phyloP scores from a whole-genome alignment of 805 yeast species.

The Yueomyces sp. region DNA sequence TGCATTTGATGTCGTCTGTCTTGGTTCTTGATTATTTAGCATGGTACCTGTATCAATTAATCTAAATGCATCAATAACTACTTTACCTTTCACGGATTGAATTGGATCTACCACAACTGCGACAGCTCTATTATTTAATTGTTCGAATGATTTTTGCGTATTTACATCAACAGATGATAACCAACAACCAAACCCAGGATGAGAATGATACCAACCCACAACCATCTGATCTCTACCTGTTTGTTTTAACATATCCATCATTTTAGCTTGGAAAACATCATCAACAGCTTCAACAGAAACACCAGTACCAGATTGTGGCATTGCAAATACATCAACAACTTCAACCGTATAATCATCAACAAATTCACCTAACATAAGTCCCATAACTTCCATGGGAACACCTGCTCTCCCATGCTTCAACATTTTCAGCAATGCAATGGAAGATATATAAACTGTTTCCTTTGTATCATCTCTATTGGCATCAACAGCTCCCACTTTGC shows the following conservation, averaged over 20 bases:
- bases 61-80: constrained; percentile 96
- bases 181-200: constrained; percentile 99
- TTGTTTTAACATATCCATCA: constrained; percentile 99
- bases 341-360: constrained; percentile 95
- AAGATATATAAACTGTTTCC: constrained; percentile 92
- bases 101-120: constrained; percentile 98
- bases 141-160: constrained; percentile 96
- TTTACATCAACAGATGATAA: constrained; percentile 92
- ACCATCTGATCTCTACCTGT: constrained; percentile 99
- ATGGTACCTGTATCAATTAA: constrained; percentile 75
- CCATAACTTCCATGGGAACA: constrained; percentile 87
- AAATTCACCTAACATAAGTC: constrained; percentile 95
- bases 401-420: constrained; percentile 94
- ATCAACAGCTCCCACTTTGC: constrained; percentile 37
- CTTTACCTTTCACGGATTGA: constrained; percentile 97
- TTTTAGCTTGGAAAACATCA: constrained; percentile 94
- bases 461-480: constrained; percentile 85
- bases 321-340: constrained; percentile 96
- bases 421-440: constrained; percentile 91
- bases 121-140: constrained; percentile 86
- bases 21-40: constrained; percentile 95
- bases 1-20: constrained; percentile 92
- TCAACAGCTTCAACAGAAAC: constrained; percentile 99
- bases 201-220: constrained; percentile 99
- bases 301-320: constrained; percentile 99